phyloP scores from a whole-genome alignment of 1,284 basidiomycete genomes.

The Flammula alnicola region DNA sequence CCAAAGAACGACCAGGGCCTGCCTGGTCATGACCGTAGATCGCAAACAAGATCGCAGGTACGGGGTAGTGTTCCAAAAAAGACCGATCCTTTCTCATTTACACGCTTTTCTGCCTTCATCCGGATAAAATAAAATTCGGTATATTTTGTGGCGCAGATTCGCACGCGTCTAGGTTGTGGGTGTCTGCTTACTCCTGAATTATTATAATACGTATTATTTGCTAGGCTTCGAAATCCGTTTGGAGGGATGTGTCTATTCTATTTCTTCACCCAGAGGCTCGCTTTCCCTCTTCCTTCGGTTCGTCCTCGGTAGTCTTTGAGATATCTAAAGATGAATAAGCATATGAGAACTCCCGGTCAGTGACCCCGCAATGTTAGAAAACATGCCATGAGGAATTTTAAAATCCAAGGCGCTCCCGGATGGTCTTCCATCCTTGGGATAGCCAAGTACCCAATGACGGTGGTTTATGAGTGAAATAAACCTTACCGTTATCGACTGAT shows the following conservation, averaged over 20 bases:
- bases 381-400: slow-evolving; percentile 62
- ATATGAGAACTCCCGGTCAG: slow-evolving; percentile 35
- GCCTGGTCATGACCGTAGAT: slow-evolving; percentile 3
- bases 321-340: slow-evolving; percentile 28
- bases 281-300: slow-evolving; percentile 23
- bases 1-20: slow-evolving; percentile 10
- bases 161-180: slow-evolving; percentile 8
- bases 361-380: slow-evolving; percentile 36
- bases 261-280: slow-evolving; percentile 12
- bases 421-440: slow-evolving; percentile 67
- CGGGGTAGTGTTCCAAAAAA: too few species aligned
- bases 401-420: slow-evolving; percentile 70
- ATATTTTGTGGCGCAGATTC: slow-evolving; percentile 9
- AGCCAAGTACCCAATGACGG: slow-evolving; percentile 65
- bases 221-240: neutral
- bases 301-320: slow-evolving; percentile 18
- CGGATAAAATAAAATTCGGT: slow-evolving; percentile 4
- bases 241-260: slow-evolving; percentile 21
- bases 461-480: slow-evolving; percentile 60
- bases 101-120: neutral
- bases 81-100: slow-evolving; percentile 3
- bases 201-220: slow-evolving; percentile 8
- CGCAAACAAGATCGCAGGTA: slow-evolving; percentile 1
- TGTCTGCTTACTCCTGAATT: slow-evolving; percentile 8
- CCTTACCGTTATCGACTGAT: slow-evolving; percentile 72